Evolutionary conservation across 2,329 filamentous ascomycete species (phyloP), one percentile per base, ranked within the genome.

Genomic region (Curvularia hawaiiensis): DNA sequence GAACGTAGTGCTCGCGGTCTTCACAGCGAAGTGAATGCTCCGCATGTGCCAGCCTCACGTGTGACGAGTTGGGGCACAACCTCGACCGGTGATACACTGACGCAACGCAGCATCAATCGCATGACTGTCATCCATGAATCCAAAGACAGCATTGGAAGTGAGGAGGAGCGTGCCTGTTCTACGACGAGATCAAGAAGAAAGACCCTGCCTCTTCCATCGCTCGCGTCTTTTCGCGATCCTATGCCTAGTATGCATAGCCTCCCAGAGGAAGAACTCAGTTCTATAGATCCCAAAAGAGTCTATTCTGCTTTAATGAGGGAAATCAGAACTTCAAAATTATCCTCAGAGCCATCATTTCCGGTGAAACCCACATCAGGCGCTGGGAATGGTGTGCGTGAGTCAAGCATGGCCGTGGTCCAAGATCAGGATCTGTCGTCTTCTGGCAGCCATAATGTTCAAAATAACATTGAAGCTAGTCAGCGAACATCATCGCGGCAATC

Each of bases 51-150:
- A 26, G 56, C 56, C 4, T 76, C 73, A 18, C 68, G 88, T 22
- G 85, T 90, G 50, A 90, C 88, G 2, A 92, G 89, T 71, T 91
- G 89, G 89, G 84, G 84, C 4, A 85, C 86, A 59, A 90, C 88
- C 0, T 85, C 84, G 1, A 79, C 81, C 1, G 82, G 82, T 55
- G 86, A 84, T 3, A 82, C 84, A 3, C 75, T 81, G 6, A 85
- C 71, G 57, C 81, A 78, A 57, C 79, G 58, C 76, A 82, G 79
- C 79, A 85, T 58, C 72, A 78, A 88, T 65, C 82, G 85, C 1
- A 75, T 90, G n/a, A 88, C 86, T 2, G 80, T 87, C 24, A 89
- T 90, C 67, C 84, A 84, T 45, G 87, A 89, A 69, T 80, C 72
- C 4, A 75, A 73, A 52, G 71, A 74, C 48, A 76, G 74, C 30